Conservation (phyloP, 2,329 filamentous ascomycete species). For the Fusarium xyrophilum region DNA sequence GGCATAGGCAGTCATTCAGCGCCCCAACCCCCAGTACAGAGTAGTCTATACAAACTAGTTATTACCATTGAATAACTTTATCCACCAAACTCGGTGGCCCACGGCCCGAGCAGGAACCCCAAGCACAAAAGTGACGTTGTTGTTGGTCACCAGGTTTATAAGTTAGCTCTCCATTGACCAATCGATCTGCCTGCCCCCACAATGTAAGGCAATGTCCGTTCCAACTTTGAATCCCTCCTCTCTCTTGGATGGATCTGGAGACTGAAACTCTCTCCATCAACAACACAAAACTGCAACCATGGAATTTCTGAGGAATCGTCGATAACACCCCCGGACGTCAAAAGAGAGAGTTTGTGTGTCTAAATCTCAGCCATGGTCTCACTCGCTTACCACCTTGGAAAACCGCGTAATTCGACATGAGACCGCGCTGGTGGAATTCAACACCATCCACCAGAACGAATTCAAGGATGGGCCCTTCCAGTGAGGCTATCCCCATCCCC, state of each 20-base stretch:
- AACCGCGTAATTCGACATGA: slow-evolving; percentile 25
- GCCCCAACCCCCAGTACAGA: slow-evolving; percentile 1
- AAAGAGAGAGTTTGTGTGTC: not conserved
- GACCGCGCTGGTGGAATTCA: slow-evolving; percentile 26
- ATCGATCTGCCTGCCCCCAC: slow-evolving; percentile 20
- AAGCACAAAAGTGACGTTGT: slow-evolving; percentile 15
- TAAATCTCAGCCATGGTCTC: slow-evolving; percentile 18
- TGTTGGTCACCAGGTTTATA: slow-evolving; percentile 8
- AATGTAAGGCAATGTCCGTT: not conserved
- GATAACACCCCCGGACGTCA: not conserved
- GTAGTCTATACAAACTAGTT: slow-evolving; percentile 11
- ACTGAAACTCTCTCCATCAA: not conserved
- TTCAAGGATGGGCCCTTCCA: slow-evolving; percentile 23
- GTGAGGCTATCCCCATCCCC: slow-evolving; percentile 24
- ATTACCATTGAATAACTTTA: slow-evolving; percentile 22
- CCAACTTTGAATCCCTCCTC: not conserved
- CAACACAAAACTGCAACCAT: not conserved
- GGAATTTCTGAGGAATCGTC: not conserved
- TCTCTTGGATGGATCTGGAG: not conserved
- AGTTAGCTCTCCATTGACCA: slow-evolving; percentile 24
- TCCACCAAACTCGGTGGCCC: slow-evolving; percentile 3
- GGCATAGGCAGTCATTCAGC: slow-evolving; percentile 20
- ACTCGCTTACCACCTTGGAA: slow-evolving; percentile 19
- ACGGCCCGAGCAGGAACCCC: slow-evolving; percentile 4
- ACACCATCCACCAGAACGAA: slow-evolving; percentile 10